Percentiles rank a stretch among this genome's conserved stretches.
Evolutionary conservation across 257 asterid genomes (phyloP).

Genomic region (Ilex aquifolium): DNA sequence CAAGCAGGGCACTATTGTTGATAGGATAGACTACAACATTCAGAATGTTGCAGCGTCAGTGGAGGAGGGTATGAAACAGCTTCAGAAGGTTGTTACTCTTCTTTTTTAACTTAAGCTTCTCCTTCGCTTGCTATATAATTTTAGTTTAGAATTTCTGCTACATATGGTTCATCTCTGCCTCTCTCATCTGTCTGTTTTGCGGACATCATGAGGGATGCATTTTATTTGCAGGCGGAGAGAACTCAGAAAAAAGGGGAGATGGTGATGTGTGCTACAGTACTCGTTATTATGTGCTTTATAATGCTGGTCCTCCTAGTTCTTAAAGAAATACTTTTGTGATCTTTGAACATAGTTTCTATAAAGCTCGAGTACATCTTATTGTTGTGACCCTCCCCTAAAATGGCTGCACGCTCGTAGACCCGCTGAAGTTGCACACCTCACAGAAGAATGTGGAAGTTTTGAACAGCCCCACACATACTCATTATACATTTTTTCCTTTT

Average conservation of each 20-base stretch:
- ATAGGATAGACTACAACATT: slow-evolving; percentile 88
- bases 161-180: neutral
- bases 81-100: slow-evolving; percentile 59
- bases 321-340: slow-evolving; percentile 3
- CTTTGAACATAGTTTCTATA: neutral
- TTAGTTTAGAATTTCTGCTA: neutral
- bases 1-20: slow-evolving; percentile 94
- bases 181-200: neutral
- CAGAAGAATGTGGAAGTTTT: too few relatives aligned
- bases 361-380: too few relatives aligned
- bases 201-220: neutral
- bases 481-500: too few relatives aligned
- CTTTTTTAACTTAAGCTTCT: slow-evolving; percentile 3
- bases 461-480: too few relatives aligned
- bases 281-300: slow-evolving; percentile 12
- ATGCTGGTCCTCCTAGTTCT: slow-evolving; percentile 12
- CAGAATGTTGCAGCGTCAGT: slow-evolving; percentile 92
- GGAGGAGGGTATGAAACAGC: slow-evolving; percentile 94
- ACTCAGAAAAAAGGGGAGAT: slow-evolving; percentile 10
- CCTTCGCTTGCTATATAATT: neutral
- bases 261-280: slow-evolving; percentile 15
- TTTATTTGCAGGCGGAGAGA: slow-evolving; percentile 13
- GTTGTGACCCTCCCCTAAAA: neutral
- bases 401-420: too few relatives aligned
- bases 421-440: too few relatives aligned